phyloP scores from a whole-genome alignment of 306 rosid species.

The Quercus agrifolia region DNA sequence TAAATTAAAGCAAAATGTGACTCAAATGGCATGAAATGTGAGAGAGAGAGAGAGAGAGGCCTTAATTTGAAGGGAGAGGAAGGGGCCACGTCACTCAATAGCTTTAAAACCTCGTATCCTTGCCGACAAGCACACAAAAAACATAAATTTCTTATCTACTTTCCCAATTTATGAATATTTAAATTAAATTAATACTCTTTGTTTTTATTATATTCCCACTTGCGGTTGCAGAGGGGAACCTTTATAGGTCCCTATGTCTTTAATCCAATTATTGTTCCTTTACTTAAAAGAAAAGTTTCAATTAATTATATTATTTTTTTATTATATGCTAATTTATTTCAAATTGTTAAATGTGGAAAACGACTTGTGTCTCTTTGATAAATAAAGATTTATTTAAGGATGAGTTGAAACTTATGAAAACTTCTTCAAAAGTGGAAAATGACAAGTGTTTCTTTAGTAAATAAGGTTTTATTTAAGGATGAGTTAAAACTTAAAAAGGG shows the following conservation, averaged over 20 bases:
- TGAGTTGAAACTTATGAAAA: no score
- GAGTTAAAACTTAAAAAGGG: no score
- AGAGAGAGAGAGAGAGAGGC: neutral
- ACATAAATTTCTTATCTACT: constrained; percentile 15
- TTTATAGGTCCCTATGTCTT: neutral
- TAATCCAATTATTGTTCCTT: constrained; percentile 2
- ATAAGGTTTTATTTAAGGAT: no score
- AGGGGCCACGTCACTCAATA: constrained; percentile 27
- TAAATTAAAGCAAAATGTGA: neutral
- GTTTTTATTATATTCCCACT: constrained; percentile 15
- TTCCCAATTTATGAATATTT: neutral
- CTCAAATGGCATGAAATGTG: neutral
- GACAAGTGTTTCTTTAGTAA: no score
- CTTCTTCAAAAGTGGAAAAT: no score
- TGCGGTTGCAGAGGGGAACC: constrained; percentile 5
- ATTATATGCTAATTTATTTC: no score
- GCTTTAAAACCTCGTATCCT: constrained; percentile 36
- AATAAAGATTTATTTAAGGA: no score
- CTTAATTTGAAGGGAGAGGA: constrained; percentile 21
- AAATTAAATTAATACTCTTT: neutral
- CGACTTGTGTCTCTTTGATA: no score
- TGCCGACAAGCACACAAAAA: constrained; percentile 30
- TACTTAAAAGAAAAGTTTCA: neutral
- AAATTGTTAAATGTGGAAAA: no score
- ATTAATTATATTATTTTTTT: neutral